Evolutionary conservation across 176 grass and related monocot genomes (phyloP).

Genomic region (Canna indica): DNA sequence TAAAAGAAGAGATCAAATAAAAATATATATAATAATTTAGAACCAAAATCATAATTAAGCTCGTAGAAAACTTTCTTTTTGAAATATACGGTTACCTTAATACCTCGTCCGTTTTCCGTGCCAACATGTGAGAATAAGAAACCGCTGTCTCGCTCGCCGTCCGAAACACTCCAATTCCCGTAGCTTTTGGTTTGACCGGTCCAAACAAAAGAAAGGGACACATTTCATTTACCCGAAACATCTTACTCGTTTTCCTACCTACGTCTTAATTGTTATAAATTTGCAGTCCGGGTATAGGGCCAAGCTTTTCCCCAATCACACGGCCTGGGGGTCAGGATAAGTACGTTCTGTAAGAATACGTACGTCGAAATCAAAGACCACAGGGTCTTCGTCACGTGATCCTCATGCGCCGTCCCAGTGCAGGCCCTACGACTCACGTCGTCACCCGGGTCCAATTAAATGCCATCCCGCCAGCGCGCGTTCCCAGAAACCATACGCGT

Average conservation of each 20-base stretch:
- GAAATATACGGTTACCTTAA: no score
- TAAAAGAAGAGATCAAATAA: no score
- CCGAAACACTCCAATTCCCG: background rate
- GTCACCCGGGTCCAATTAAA: no score
- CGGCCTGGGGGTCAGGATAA: background rate
- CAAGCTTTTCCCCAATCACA: background rate
- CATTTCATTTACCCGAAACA: no score
- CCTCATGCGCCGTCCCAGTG: background rate
- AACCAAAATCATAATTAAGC: no score
- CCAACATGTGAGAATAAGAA: background rate
- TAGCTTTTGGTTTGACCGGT: background rate
- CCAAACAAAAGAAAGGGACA: no score
- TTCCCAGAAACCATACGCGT: background rate
- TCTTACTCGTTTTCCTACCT: rapidly evolving
- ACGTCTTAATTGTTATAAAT: background rate
- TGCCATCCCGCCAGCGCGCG: no score
- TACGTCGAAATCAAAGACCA: background rate
- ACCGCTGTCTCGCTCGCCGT: background rate
- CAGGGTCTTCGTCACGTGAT: background rate
- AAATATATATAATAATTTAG: no score
- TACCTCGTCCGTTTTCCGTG: no score
- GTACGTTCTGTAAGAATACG: background rate
- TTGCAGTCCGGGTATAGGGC: background rate
- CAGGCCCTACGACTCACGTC: no score
- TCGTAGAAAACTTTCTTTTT: no score